Base-by-base conservation (phyloP, 1,284 basidiomycete genomes). In the Ganoderma leucocontextum region DNA sequence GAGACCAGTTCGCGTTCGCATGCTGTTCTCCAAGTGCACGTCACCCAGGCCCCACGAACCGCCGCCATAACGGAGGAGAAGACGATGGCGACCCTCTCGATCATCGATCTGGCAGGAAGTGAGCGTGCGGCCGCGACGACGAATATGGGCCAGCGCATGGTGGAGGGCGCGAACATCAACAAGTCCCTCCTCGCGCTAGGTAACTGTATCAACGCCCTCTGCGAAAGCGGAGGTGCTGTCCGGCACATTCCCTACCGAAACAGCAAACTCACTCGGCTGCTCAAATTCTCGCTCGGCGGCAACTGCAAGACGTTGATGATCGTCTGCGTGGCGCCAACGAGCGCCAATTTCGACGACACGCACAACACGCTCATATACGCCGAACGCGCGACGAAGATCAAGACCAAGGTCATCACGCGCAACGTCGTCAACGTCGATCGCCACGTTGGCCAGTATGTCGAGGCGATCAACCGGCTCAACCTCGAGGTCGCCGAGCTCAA, bases 221-320 rank as follows among this genome's bases (percentile, higher is more conserved):
- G 96, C 83, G 95, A 92, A 81, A 94, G 89, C 67, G 94, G 95
- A 1, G 91, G 92, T 35, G 91, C 91, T 35, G 81, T 91, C 65
- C 92, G 93, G 38, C 97, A 98, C 78, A 87, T 99, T 10, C 97
- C 97, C 0, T 99, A 98, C 80, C 90, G 97, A 65, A 97, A 98
- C 83, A 96, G 95, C 83, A 98, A 98, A 80, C 92, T 99, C 74
- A 98, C 97, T 0, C 93, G 97, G 36, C 82, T 98, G 61, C 91
- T 98, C 77, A 98, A 98, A 80, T 98, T 97, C 83, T 97, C 96
- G 0, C 89, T 98, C 44, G 96, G 96, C 0, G 97, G 97, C 17
- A 98, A 98, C 80, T 99, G 97, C 86, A 95, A 97, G 81, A 99
- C 97, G 0, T 95, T 97, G 77, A 97, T 97, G 95, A 95, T 98